Conservation (phyloP, 371 early-diverging fungal genomes). For the Mortierella sp. region DNA sequence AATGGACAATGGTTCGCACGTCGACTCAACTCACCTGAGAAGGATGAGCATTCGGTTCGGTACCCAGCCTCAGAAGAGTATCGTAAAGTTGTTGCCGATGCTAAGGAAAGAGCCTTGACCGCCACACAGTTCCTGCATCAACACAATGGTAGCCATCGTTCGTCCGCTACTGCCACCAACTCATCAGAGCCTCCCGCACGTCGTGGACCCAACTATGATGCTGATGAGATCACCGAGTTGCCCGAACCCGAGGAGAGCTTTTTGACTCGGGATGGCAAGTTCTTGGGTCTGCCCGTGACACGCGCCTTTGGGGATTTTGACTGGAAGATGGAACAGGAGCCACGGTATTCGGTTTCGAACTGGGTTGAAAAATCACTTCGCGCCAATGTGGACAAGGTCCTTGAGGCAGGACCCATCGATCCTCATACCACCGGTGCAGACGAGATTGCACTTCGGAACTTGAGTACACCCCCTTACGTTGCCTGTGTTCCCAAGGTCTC, state of each 20-base stretch:
- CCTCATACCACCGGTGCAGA: neutral
- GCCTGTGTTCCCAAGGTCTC: constrained; percentile 30
- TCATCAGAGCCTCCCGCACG: neutral
- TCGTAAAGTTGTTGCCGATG: constrained; percentile 28
- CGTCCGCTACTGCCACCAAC: constrained; percentile 2
- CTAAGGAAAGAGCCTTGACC: constrained; percentile 29
- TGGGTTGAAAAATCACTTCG: constrained; percentile 38
- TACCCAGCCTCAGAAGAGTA: constrained; percentile 42
- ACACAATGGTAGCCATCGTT: constrained; percentile 14
- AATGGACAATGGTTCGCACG: constrained; percentile 35
- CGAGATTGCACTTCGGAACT: constrained; percentile 22
- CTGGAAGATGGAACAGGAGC: constrained; percentile 47
- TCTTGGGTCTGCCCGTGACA: constrained; percentile 48
- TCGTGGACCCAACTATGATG: neutral
- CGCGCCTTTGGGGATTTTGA: constrained; percentile 49
- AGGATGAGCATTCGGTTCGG: constrained; percentile 44
- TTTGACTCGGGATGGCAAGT: constrained; percentile 34
- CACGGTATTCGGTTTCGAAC: constrained; percentile 18
- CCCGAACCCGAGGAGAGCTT: constrained; percentile 2
- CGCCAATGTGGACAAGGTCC: constrained; percentile 19
- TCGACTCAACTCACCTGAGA: constrained; percentile 41
- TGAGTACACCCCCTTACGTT: constrained; percentile 43
- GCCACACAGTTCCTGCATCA: constrained; percentile 24
- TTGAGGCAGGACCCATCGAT: constrained; percentile 17
- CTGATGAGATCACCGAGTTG: neutral